Base-by-base conservation (phyloP, 345 rosid species). In the Populus deltoides region DNA sequence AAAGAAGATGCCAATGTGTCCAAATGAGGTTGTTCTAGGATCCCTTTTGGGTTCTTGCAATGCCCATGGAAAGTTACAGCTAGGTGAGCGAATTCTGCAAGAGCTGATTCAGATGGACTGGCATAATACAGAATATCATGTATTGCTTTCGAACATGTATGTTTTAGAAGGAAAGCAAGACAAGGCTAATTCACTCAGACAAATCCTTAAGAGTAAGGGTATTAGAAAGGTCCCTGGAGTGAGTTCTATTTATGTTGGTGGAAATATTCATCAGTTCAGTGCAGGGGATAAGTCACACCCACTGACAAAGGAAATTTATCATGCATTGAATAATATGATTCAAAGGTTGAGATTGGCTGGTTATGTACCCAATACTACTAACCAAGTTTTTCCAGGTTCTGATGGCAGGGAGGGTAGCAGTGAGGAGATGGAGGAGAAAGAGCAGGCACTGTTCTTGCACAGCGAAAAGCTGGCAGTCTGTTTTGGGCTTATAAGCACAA, bases 381-480 rank as follows among this genome's bases (percentile, higher is more conserved):
- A 82, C 39, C 86, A 86, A 69, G 87, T 86, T 55, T 84, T 87
- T 68, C 65, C 72, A 16, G 89, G 79, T 24, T 76, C 72, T 15
- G 78, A 83, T 71, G 65, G 79, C 16, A 77, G 80, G 55, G 80
- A 75, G 63, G 79, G 43, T 36, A 62, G 33, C 36, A 61, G 75
- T n/a, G 86, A 77, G 29, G 86, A 86, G 73, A 63, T 80, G 77
- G 98, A 93, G 81, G 97, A 92, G 85, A 87, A 89, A 80, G 94
- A 92, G 87, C 93, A 85, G 69, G 95, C 92, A 57, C 27, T 94
- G 83, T 86, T 86, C 78, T 75, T 81, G 13, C 98, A 94, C 68
- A 92, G 98, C 71, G 97, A 94, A 90, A 94, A 92, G 83, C 76
- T 92, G 18, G 95, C 98, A 4, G 81, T 94, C 53, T 91, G 93